A percentile compares a stretch with the other conserved stretches of the same genome.
Evolutionary conservation across 2,329 filamentous ascomycete species (phyloP).

Genomic region (Ambrosiella beaveri): DNA sequence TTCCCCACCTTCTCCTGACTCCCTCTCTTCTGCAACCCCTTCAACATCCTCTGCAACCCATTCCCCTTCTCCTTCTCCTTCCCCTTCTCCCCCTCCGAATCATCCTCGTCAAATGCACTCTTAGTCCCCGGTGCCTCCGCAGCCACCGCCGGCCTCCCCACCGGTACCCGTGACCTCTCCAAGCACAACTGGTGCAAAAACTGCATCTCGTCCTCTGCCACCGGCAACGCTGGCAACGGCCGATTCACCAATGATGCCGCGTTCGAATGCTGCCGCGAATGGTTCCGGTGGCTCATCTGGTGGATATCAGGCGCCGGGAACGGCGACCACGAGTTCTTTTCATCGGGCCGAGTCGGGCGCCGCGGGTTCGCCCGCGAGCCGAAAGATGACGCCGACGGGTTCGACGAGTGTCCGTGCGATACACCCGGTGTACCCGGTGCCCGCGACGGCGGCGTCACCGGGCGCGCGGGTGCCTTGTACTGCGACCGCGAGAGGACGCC

Average conservation of each 20-base stretch:
- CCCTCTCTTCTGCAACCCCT: conserved; percentile 11
- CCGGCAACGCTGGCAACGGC: conserved; percentile 1
- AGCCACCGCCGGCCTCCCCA: not conserved
- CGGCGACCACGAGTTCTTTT: conserved; percentile 9
- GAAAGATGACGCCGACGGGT: conserved; percentile 7
- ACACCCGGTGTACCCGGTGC: not conserved
- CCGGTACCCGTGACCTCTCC: not conserved
- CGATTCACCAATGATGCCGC: not conserved
- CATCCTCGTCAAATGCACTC: conserved; percentile 11
- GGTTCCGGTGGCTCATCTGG: conserved; percentile 1
- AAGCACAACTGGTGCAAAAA: conserved; percentile 11
- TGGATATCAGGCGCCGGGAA: conserved; percentile 3
- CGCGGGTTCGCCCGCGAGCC: conserved; percentile 1
- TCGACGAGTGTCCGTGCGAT: not conserved
- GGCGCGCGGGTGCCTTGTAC: not conserved
- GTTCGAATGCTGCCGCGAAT: conserved; percentile 3
- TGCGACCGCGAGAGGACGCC: conserved; percentile 9
- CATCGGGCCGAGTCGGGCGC: conserved; percentile 6
- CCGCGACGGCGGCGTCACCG: conserved; percentile 6
- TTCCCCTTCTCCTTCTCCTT: not conserved
- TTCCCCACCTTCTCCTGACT: conserved; percentile 11
- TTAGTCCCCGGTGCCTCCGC: not conserved
- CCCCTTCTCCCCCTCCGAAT: conserved; percentile 7
- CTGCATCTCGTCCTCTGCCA: conserved; percentile 8
- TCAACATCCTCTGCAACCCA: conserved; percentile 9